These are phyloP conservation scores for Chrysoporthe deuterocubensis DNA, from an alignment of 2,329 filamentous ascomycete species.

Conservation along the genomic window DNA sequence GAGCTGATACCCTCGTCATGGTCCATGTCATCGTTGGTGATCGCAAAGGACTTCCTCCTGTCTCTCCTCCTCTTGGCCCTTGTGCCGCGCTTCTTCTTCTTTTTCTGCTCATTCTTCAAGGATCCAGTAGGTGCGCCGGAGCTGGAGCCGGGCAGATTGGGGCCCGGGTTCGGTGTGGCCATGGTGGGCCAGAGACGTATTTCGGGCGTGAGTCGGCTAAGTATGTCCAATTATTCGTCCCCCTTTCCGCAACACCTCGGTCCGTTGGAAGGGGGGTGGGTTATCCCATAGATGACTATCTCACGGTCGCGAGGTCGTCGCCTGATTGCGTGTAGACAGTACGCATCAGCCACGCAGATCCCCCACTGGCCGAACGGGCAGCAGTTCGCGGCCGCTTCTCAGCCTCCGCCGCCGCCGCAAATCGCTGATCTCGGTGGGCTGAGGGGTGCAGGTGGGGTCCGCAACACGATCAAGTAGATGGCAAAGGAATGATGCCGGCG, in stretches of 20 bases:
- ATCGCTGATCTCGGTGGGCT: neutral
- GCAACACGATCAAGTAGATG: neutral
- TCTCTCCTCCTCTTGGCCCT: constrained; percentile 70
- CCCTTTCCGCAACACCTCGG: neutral
- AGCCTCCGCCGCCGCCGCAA: neutral
- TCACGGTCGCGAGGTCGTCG: neutral
- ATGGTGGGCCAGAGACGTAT: constrained; percentile 11
- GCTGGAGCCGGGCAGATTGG: constrained; percentile 6
- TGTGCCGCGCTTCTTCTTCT: constrained; percentile 71
- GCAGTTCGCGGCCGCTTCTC: neutral
- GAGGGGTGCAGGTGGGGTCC: neutral
- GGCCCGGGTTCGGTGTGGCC: constrained; percentile 11
- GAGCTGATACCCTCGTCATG: constrained; percentile 38
- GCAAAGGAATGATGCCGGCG: neutral
- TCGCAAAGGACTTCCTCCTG: constrained; percentile 80
- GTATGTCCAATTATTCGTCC: neutral
- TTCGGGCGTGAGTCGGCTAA: neutral
- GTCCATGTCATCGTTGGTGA: constrained; percentile 58
- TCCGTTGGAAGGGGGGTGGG: neutral
- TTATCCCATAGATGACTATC: neutral
- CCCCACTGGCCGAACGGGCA: neutral
- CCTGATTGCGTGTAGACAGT: neutral
- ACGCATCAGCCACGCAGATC: neutral
- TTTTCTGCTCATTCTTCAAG: constrained; percentile 43
- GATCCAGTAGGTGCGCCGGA: constrained; percentile 18